Evolutionary conservation across 2,329 filamentous ascomycete species (phyloP).

Genomic region (Cladophialophora chaetospira): DNA sequence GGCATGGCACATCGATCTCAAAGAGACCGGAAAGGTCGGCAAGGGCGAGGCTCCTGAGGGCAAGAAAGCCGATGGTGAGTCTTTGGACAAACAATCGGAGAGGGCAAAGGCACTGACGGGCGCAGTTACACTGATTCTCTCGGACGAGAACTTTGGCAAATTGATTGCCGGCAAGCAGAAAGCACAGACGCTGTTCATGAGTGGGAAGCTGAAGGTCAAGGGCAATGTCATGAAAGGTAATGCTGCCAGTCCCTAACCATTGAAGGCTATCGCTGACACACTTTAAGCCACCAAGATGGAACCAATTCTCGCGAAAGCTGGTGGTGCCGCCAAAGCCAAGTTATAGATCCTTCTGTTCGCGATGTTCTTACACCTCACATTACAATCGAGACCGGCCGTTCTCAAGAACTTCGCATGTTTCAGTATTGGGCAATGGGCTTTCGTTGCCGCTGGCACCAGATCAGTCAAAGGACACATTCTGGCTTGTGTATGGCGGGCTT

Average conservation of each 20-base stretch:
- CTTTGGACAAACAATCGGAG: neutral
- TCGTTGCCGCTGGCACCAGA: too few species aligned
- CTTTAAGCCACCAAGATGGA: constrained; percentile 78
- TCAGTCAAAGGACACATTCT: too few species aligned
- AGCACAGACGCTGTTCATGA: constrained; percentile 94
- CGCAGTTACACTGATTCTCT: constrained; percentile 79
- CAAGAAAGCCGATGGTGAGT: constrained; percentile 77
- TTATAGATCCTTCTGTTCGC: constrained; percentile 31
- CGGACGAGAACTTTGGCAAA: constrained; percentile 82
- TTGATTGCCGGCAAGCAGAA: constrained; percentile 87
- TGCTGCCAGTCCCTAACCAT: neutral
- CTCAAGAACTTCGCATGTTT: too few species aligned
- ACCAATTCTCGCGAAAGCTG: constrained; percentile 85
- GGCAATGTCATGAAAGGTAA: constrained; percentile 91
- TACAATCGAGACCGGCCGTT: too few species aligned
- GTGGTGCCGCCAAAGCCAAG: constrained; percentile 70
- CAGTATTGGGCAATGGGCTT: too few species aligned
- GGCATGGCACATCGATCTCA: constrained; percentile 94
- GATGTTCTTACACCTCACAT: too few species aligned
- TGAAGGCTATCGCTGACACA: neutral
- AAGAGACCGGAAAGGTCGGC: constrained; percentile 80
- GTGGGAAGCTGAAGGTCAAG: constrained; percentile 97
- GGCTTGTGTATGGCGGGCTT: too few species aligned
- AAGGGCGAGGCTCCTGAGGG: constrained; percentile 69
- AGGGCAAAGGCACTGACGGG: constrained; percentile 1